Evolutionary conservation across 2,329 filamentous ascomycete species (phyloP), one percentile per base, ranked within the genome.

Genomic region (Sclerotinia glacialis): DNA sequence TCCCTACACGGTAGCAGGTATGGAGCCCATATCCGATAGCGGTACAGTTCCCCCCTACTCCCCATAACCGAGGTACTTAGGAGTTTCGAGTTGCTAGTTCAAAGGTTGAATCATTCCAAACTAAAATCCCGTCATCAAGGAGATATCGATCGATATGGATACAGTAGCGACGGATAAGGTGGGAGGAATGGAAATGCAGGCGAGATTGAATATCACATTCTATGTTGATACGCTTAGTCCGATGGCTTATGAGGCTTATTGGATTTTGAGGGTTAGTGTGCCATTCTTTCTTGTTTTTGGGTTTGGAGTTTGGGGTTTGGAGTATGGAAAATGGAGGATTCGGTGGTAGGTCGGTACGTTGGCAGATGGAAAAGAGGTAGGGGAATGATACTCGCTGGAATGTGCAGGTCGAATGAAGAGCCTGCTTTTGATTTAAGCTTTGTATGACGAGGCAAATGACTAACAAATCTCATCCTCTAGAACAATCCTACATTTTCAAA

Each of bases 191-290:
- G 8, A 40, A 14, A 40, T 6, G 28, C 11, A 12, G 46, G 46
- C 21, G 34, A 26, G n/a, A n/a, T 18, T 6, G 21, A 59, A 59
- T 16, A 59, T 59, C 42, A 46, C 42, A 4, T 34, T 59, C 5
- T 59, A 16, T 70, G 74, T 87, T 55, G 85, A 88, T 76, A 79
- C 86, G 14, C 80, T 88, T 31, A 84, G 81, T 68, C 86, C 86
- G 0, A 88, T 88, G 74, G 83, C 79, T 0, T 88, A 87, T 71
- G 78, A 86, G 66, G 85, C 83, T 3, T 88, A 85, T 73, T 81
- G 84, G 71, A 76, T 86, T 44, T 74, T 84, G 37, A 78, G 73
- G 74, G 85, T 85, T 77, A 70, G 82, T 62, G 18, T 40, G 28
- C 3, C n/a, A n/a, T n/a, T 23, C 23, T 14, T 28, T 28, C 5